These are phyloP conservation scores for Microdochium trichocladiopsis DNA, from an alignment of 2,329 filamentous ascomycete genomes.

Conservation along the genomic window DNA sequence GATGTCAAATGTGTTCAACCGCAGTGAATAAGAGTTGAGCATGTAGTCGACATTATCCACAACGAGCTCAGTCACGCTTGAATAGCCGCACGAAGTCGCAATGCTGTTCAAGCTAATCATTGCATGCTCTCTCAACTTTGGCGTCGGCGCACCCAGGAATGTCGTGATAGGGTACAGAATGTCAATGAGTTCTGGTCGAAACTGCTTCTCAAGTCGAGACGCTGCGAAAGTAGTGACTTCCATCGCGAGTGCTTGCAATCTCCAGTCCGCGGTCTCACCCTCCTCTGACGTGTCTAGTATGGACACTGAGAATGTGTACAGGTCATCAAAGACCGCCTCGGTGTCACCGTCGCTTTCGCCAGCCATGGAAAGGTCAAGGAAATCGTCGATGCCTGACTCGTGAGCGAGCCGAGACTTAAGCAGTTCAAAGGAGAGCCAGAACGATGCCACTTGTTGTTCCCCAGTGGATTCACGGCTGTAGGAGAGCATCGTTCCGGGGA, in stretches of 20 bases:
- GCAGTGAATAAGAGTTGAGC: constrained; percentile 83
- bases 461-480: constrained; percentile 51
- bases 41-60: constrained; percentile 94
- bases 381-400: constrained; percentile 53
- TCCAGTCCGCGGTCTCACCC: constrained; percentile 53
- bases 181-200: constrained; percentile 82
- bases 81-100: constrained; percentile 69
- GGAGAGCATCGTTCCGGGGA: constrained; percentile 61
- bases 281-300: constrained; percentile 50
- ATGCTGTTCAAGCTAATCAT: constrained; percentile 76
- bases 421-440: constrained; percentile 75
- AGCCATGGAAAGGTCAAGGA: constrained; percentile 51
- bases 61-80: constrained; percentile 68
- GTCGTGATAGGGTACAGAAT: constrained; percentile 86
- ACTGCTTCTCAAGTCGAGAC: constrained; percentile 55
- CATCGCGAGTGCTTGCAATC: constrained; percentile 69
- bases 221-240: constrained; percentile 77
- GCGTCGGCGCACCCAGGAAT: constrained; percentile 67
- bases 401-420: constrained; percentile 49
- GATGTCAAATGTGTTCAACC: constrained; percentile 86
- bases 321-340: constrained; percentile 48
- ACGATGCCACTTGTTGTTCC: constrained; percentile 57
- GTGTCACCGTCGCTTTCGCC: constrained; percentile 28
- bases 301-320: constrained; percentile 63
- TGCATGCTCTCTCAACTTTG: constrained; percentile 68